These are phyloP conservation scores for Hanseniaspora lachancei DNA, from an alignment of 805 yeast species.

Conservation along the genomic window DNA sequence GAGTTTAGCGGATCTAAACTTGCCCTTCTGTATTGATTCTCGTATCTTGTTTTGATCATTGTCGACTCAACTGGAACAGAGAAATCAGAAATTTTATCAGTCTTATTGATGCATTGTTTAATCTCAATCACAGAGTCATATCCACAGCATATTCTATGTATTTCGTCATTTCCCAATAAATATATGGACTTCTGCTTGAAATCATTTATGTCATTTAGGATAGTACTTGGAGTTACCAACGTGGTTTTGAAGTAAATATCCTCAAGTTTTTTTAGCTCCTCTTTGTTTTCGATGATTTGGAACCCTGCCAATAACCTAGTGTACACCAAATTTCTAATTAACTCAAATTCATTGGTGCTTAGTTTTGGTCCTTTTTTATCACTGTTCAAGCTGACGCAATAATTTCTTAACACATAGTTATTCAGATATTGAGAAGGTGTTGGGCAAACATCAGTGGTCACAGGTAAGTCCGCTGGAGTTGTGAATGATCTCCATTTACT, in stretches of 20 bases:
- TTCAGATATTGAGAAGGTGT: conserved; percentile 49
- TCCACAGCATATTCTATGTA: conserved; percentile 70
- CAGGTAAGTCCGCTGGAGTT: conserved; percentile 86
- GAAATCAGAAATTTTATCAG: conserved; percentile 24
- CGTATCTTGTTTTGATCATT: conserved; percentile 65
- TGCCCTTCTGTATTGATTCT: conserved; percentile 47
- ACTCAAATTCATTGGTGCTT: conserved; percentile 29
- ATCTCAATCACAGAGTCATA: conserved; percentile 62
- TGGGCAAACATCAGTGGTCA: conserved; percentile 70
- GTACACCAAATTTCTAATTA: conserved; percentile 78
- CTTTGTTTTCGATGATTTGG: conserved; percentile 53
- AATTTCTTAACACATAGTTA: conserved; percentile 70
- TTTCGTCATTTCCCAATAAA: conserved; percentile 65
- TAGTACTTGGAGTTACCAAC: conserved; percentile 44
- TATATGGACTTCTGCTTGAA: conserved; percentile 54
- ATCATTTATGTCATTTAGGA: conserved; percentile 38
- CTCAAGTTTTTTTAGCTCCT: conserved; percentile 5
- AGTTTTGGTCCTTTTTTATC: conserved; percentile 35
- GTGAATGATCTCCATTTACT: conserved; percentile 89
- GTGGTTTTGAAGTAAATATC: conserved; percentile 24
- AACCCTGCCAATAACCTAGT: conserved; percentile 74
- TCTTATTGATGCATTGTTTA: conserved; percentile 47
- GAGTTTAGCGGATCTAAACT: conserved; percentile 43
- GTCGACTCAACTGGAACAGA: conserved; percentile 35
- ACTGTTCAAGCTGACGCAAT: conserved; percentile 55